These are phyloP conservation scores for Apiospora phragmitis DNA, from an alignment of 2,329 filamentous ascomycete species.

Conservation along the genomic window DNA sequence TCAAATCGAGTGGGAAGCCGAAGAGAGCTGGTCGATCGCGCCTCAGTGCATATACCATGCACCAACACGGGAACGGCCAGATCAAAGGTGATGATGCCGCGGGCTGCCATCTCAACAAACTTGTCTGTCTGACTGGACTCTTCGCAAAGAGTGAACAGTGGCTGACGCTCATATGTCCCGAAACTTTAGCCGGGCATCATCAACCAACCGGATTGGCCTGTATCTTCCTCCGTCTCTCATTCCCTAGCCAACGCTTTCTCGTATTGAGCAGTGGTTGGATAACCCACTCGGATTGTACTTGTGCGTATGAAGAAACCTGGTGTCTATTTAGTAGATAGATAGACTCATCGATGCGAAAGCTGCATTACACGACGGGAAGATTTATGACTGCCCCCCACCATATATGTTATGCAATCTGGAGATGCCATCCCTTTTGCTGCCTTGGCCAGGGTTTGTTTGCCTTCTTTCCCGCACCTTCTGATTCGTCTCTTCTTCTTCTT, in stretches of 20 bases:
- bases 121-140: background rate
- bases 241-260: background rate
- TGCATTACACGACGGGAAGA: background rate
- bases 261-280: background rate
- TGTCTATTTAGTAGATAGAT: background rate
- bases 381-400: background rate
- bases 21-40: background rate
- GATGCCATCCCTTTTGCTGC: background rate
- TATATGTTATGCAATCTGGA: background rate
- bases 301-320: background rate
- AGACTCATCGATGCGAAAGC: background rate
- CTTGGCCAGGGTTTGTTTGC: background rate
- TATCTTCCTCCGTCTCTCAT: background rate
- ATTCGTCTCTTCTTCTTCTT: background rate
- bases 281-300: background rate
- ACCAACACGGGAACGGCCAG: background rate
- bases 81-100: background rate
- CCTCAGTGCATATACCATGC: background rate
- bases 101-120: background rate
- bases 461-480: background rate
- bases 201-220: background rate
- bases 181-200: background rate
- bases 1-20: background rate
- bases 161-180: background rate
- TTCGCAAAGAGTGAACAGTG: background rate